Percentiles rank a stretch among this genome's conserved stretches.
These are phyloP conservation scores for Botrytis sinoallii DNA, from an alignment of 2,329 filamentous ascomycete genomes.

Conservation along the genomic window DNA sequence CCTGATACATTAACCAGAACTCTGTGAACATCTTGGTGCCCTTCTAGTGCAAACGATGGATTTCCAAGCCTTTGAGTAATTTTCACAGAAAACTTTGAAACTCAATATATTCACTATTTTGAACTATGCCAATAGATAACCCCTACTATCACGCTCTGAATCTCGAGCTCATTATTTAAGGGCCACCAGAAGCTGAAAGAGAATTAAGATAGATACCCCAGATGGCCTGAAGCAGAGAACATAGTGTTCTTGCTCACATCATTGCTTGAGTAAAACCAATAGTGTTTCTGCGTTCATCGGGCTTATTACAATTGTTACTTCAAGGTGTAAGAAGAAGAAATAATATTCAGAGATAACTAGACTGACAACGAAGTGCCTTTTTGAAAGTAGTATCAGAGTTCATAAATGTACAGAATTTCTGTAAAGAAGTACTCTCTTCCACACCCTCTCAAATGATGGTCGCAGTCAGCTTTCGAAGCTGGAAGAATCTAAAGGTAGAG, in stretches of 20 bases:
- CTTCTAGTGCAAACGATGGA: too few relatives aligned
- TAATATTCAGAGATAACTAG: background rate
- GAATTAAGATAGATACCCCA: background rate
- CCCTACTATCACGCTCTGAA: background rate
- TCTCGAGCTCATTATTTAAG: background rate
- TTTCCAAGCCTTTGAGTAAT: background rate
- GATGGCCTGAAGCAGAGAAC: too few relatives aligned
- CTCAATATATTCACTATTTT: background rate
- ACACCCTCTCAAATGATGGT: background rate
- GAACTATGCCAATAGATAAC: rapidly evolving
- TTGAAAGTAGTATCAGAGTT: background rate
- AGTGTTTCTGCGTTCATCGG: too few relatives aligned
- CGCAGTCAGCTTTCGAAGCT: background rate
- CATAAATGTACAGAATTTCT: background rate
- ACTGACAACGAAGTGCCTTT: background rate
- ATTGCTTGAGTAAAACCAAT: background rate
- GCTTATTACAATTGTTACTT: too few relatives aligned
- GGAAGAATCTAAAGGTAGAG: background rate
- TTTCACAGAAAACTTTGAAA: background rate
- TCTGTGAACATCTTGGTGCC: too few relatives aligned
- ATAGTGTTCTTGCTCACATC: background rate
- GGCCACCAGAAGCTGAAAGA: background rate
- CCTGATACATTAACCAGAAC: background rate
- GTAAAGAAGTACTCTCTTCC: background rate
- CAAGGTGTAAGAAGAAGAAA: background rate